Evolutionary conservation across 148 eudicot genomes (phyloP), one percentile per base, ranked within the genome.

Genomic region (Nyssa sinensis): DNA sequence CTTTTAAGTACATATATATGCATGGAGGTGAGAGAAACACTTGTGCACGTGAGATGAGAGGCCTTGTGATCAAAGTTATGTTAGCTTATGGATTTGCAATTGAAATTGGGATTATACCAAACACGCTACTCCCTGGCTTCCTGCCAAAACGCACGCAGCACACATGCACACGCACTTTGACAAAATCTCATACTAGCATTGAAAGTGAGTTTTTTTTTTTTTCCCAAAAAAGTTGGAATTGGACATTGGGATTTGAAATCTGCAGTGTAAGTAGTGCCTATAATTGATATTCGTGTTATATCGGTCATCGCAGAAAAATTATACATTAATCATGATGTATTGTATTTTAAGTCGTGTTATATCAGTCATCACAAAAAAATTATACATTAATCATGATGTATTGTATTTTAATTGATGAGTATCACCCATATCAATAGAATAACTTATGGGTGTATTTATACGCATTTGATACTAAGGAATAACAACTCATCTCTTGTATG

Each of bases 101-200:
- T 1, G 23, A n/a, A 19, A 57, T 57, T 4, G 60, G 25, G 1
- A 57, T 57, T 57, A 57, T 57, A 4, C 5, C 5, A 7, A 57
- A 30, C 21, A 28, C 34, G 19, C 34, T 29, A 12, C 19, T 62
- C 6, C 65, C 65, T 14, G 34, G 65, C 65, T 62, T 62, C 65
- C 65, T 21, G 65, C n/a, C 35, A 30, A 30, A 28, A 62, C 34
- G 30, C 65, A 62, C 32, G n/a, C n/a, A n/a, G 65, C 65, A 62
- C 65, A 14, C 34, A 62, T 7, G 65, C 65, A 16, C 14, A 34
- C 30, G 57, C 57, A 51, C 17, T 4, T 59, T 23, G 62, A 23
- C 29, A 12, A 62, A 62, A 62, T 34, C 34, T 30, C 25, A 25
- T 28, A 28, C 30, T 62, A 62, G 65, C 34, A 62, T 30, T 1